Base-by-base conservation (phyloP, 805 yeast genomes). In the Candida koratica region DNA sequence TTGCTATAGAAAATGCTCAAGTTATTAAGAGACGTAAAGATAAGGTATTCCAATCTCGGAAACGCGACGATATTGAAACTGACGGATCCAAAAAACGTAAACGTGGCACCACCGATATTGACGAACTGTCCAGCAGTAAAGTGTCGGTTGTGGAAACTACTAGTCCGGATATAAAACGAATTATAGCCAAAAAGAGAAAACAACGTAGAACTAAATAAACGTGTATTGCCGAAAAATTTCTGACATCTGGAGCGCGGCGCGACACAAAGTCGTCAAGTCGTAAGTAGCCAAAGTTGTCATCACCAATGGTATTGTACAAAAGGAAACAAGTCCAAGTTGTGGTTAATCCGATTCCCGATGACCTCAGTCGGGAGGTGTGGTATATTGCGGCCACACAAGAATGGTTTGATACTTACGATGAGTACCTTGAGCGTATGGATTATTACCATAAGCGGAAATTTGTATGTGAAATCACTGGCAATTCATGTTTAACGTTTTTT, bases 401-500 rank as follows among this genome's bases (percentile, higher is more conserved):
- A 64, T 90, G 94, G 87, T 93, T 88, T 56, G 47, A 65, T 10
- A 66, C 68, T 5, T 90, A 93, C 56, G 85, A 82, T 36, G 87
- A 80, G 7, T 90, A 86, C 51, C 63, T 93, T 32, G 61, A 61
- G 15, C 63, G 90, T 37, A 61, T 84, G 67, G 87, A 84, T 55
- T 84, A 81, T 58, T 84, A 84, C 56, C 72, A 72, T 41, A 69
- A 75, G 34, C 79, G 78, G 47, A 84, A 86, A 56, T 93, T 93
- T 61, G 93, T 88, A 9, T 93, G 97, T 64, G 98, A 93, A 60
- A 83, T 90, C 32, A 86, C 97, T 0, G 98, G 98, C 10, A 85
- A 87, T 51, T 82, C 96, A 12, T 83, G 94, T 50, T 70, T 90
- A 39, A 86, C 96, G 1, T 93, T 75, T 56, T 89, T 89, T 56